Evolutionary conservation across 164 flowering plant species (phyloP).

Genomic region (Kingdonia uniflora): DNA sequence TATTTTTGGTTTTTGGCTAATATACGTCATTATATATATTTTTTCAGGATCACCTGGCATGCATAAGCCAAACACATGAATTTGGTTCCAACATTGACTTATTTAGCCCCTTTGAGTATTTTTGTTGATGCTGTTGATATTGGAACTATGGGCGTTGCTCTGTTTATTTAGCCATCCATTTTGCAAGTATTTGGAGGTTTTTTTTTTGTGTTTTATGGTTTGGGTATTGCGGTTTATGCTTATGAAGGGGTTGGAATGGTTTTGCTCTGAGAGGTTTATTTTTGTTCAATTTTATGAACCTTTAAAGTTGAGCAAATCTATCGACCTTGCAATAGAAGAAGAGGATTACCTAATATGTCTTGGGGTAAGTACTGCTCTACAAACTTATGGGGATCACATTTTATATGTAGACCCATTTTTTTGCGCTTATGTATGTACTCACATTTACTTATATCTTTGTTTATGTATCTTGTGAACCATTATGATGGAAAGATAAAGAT

Average conservation of each 20-base stretch:
- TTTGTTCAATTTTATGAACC: too few relatives aligned
- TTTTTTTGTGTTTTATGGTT: conserved; percentile 51
- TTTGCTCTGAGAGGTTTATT: conserved; percentile 60
- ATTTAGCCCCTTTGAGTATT: conserved; percentile 83
- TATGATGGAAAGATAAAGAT: not conserved
- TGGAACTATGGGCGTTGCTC: conserved; percentile 79
- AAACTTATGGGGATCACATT: not conserved
- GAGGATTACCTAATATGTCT: conserved; percentile 91
- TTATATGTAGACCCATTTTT: not conserved
- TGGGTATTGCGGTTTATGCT: conserved; percentile 73
- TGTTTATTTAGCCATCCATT: too few relatives aligned
- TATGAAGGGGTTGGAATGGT: conserved; percentile 90
- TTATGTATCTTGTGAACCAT: too few relatives aligned
- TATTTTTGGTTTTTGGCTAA: too few relatives aligned
- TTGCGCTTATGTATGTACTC: too few relatives aligned
- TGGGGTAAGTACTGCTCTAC: conserved; percentile 35
- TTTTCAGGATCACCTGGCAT: too few relatives aligned
- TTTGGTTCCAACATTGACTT: conserved; percentile 66
- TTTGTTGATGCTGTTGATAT: conserved; percentile 82
- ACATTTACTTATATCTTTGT: too few relatives aligned
- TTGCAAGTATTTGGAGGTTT: conserved; percentile 53
- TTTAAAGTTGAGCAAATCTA: conserved; percentile 21
- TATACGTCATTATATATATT: too few relatives aligned
- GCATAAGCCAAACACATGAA: too few relatives aligned
- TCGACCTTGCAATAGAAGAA: conserved; percentile 29